Conservation (phyloP, 2,329 filamentous ascomycete genomes). For the Aureobasidium sp. region DNA sequence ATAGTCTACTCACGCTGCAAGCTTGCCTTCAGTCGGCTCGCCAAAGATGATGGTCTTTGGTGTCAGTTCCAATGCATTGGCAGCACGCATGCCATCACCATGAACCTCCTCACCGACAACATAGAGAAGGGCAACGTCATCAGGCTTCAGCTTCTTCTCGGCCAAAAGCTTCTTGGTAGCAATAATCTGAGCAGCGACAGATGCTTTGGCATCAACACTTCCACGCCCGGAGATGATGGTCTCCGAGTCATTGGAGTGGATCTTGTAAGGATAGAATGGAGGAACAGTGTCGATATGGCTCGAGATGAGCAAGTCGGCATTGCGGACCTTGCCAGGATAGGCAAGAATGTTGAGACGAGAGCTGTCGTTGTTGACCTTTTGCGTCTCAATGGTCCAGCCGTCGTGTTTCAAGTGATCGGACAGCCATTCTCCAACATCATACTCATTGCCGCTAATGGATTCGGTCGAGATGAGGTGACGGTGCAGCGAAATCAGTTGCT, state of each 20-base stretch:
- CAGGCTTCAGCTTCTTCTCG: conserved; percentile 35
- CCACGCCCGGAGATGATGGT: conserved; percentile 62
- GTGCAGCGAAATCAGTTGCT: conserved; percentile 63
- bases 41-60: conserved; percentile 74
- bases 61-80: conserved; percentile 41
- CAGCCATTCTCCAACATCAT: conserved; percentile 61
- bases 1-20: conserved; percentile 50
- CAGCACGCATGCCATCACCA: conserved; percentile 70
- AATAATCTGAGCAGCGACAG: conserved; percentile 64
- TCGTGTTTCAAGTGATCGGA: conserved; percentile 55
- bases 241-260: conserved; percentile 44
- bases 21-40: conserved; percentile 82
- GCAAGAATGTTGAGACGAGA: conserved; percentile 72
- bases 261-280: conserved; percentile 63
- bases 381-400: conserved; percentile 57
- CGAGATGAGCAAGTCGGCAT: conserved; percentile 58
- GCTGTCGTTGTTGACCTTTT: conserved; percentile 38
- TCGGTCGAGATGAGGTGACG: conserved; percentile 65
- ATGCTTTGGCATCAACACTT: conserved; percentile 55
- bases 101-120: conserved; percentile 75
- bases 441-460: conserved; percentile 65
- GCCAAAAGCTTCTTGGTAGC: conserved; percentile 52
- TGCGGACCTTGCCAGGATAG: conserved; percentile 44
- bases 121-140: conserved; percentile 48
- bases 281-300: conserved; percentile 80